These are phyloP conservation scores for Apocynum venetum DNA, from an alignment of 257 asterid genomes.

Conservation along the genomic window DNA sequence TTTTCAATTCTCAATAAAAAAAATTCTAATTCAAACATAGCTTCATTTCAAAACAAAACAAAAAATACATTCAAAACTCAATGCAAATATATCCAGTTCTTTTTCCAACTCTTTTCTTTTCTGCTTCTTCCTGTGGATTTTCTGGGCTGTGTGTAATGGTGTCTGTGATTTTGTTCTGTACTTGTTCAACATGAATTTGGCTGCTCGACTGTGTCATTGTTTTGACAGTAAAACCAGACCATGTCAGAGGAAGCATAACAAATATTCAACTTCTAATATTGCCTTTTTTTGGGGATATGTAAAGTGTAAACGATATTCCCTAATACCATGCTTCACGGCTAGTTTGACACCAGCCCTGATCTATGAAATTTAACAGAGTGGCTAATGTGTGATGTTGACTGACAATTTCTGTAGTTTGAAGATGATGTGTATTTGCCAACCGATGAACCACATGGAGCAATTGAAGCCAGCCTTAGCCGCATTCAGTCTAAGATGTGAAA, in stretches of 20 bases:
- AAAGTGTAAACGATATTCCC: too few species aligned
- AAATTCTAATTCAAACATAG: too few species aligned
- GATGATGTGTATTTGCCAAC: conserved; percentile 87
- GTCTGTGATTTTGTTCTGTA: neutral
- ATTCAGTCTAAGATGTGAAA: conserved; percentile 64
- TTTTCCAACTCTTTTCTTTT: too few species aligned
- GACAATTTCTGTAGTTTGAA: conserved; percentile 50
- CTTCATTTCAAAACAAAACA: too few species aligned
- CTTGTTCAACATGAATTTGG: neutral
- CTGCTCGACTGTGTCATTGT: neutral
- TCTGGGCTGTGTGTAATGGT: too few species aligned
- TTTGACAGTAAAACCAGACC: neutral
- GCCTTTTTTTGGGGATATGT: too few species aligned
- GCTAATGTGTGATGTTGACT: neutral
- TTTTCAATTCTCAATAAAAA: too few species aligned
- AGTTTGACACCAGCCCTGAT: neutral
- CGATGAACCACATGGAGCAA: conserved; percentile 94
- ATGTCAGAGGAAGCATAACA: neutral
- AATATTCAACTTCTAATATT: too few species aligned
- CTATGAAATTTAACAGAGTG: neutral
- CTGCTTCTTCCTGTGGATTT: too few species aligned
- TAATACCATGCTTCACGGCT: neutral
- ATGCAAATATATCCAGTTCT: too few species aligned
- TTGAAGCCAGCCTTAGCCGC: conserved; percentile 85
- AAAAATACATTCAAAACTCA: too few species aligned